Conservation (phyloP, 139 green algal genomes). For the Chlamydomonas applanata region DNA sequence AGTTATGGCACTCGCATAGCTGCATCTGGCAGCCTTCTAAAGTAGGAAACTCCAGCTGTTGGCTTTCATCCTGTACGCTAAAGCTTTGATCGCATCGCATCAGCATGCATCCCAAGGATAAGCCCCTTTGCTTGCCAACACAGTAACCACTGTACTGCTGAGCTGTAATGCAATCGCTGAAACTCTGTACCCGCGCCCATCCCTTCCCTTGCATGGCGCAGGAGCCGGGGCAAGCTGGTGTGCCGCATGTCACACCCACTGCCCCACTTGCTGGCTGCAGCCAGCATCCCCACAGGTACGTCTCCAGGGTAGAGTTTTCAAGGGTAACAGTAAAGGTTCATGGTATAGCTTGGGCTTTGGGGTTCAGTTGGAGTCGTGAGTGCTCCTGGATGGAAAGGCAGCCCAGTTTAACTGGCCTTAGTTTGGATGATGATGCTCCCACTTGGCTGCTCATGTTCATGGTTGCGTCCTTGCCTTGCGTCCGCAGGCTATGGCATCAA, state of each 20-base stretch:
- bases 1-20: too few species aligned
- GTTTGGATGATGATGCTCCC: background rate
- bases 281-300: background rate
- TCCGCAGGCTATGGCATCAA: too few species aligned
- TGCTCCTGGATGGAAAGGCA: background rate
- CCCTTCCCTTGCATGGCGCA: too few species aligned
- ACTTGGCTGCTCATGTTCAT: background rate
- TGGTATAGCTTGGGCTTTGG: background rate
- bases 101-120: too few species aligned
- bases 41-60: too few species aligned
- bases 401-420: background rate
- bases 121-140: background rate
- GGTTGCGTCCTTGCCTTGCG: background rate
- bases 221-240: constrained; percentile 29
- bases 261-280: constrained; percentile 18
- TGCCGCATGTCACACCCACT: constrained; percentile 28
- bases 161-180: background rate
- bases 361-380: background rate
- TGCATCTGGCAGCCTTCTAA: too few species aligned
- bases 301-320: background rate
- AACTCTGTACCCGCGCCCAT: too few species aligned
- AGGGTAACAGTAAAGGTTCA: background rate
- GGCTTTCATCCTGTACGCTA: too few species aligned
- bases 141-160: background rate
- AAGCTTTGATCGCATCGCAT: too few species aligned